Percentiles rank a stretch among this genome's conserved stretches.
Evolutionary conservation across 164 flowering plant genomes (phyloP).

Genomic region (Annona squamosa): DNA sequence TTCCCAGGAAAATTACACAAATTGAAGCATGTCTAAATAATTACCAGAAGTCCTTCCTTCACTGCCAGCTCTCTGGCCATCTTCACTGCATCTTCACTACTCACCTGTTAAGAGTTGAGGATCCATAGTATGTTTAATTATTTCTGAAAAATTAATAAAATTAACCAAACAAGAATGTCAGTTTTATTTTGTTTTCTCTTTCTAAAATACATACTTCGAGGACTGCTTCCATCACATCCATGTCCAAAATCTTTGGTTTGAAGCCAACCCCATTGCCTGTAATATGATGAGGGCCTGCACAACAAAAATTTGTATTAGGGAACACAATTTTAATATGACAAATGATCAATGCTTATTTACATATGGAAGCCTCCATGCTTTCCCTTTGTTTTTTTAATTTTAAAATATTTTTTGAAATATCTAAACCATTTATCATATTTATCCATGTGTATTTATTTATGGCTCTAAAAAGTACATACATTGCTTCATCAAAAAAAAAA

Average conservation of each 20-base stretch:
- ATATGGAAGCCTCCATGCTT: neutral
- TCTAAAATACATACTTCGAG: constrained; percentile 43
- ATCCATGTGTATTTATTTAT: too few species aligned
- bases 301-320: neutral
- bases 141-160: neutral
- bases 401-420: too few species aligned
- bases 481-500: too few species aligned
- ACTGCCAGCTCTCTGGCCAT: constrained; percentile 92
- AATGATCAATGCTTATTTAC: neutral
- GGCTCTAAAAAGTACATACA: too few species aligned
- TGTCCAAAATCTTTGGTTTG: constrained; percentile 88
- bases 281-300: constrained; percentile 79
- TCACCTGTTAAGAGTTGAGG: constrained; percentile 35
- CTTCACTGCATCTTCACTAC: constrained; percentile 84
- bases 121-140: neutral
- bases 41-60: constrained; percentile 92
- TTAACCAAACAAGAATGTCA: neutral
- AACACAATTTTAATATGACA: neutral
- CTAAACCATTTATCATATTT: too few species aligned
- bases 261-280: constrained; percentile 97
- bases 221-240: constrained; percentile 96
- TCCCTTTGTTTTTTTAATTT: too few species aligned
- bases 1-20: neutral
- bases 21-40: neutral
- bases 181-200: too few species aligned